Conservation (phyloP, 2,329 filamentous ascomycete species). For the Blastomyces silverae region DNA sequence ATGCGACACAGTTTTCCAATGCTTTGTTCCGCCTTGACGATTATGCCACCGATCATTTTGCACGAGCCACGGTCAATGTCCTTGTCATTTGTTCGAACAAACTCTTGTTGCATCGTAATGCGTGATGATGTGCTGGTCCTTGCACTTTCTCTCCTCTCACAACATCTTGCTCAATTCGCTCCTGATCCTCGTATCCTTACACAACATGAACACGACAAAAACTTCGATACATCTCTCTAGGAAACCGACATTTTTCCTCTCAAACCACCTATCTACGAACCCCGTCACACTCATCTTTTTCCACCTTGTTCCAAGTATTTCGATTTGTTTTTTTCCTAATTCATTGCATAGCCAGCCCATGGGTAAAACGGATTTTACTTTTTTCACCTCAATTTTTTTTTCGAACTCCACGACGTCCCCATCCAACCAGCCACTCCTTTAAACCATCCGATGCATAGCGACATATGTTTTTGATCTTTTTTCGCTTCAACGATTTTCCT, state of each 20-base stretch:
- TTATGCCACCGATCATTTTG: not conserved
- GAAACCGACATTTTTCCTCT: slow-evolving; percentile 2
- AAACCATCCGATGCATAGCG: slow-evolving; percentile 20
- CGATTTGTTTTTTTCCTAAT: not conserved
- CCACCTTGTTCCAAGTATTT: slow-evolving; percentile 3
- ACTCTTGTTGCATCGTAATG: not conserved
- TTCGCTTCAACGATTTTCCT: slow-evolving; percentile 26
- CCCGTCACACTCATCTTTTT: not conserved
- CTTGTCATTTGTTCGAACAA: not conserved
- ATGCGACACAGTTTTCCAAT: slow-evolving; percentile 13
- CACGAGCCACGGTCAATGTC: not conserved
- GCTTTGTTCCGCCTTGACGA: not conserved
- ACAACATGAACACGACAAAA: slow-evolving; percentile 4
- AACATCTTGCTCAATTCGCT: not conserved
- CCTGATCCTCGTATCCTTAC: not conserved
- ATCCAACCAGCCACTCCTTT: slow-evolving; percentile 21
- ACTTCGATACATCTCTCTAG: slow-evolving; percentile 2
- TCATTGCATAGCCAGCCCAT: slow-evolving; percentile 11
- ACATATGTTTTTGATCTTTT: not conserved
- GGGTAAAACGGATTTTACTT: slow-evolving; percentile 9
- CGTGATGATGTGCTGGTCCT: not conserved
- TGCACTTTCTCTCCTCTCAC: not conserved
- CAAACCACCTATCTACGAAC: slow-evolving; percentile 3
- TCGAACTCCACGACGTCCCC: slow-evolving; percentile 8
- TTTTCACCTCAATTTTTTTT: slow-evolving; percentile 13